Base-by-base conservation (phyloP, 306 rosid species). In the Ziziphus jujuba region DNA sequence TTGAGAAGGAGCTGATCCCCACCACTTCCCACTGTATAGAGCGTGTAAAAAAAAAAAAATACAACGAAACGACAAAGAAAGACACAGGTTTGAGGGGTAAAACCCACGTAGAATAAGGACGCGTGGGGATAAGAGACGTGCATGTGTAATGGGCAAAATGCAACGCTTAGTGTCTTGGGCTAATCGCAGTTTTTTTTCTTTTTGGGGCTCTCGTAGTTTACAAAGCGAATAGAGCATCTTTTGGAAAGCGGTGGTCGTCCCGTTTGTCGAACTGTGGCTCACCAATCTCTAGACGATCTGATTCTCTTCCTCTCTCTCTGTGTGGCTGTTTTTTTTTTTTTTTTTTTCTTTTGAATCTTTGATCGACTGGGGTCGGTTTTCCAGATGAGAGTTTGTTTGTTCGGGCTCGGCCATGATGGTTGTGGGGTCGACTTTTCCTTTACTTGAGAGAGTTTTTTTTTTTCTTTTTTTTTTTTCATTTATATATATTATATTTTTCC, bases 221-320 rank as follows among this genome's bases (percentile, higher is more conserved):
- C 84, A 79, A 85, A 83, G 78, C 70, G 72, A 80, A 73, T 7
- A 65, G 73, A 69, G 89, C 85, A 84, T 90, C 95, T 90, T 85
- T 90, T 90, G 93, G 81, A 89, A 85, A 90, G 95, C 85, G 87
- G 91, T 83, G 90, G 91, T 83, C 87, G 85, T 85, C 92, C 80
- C 75, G 80, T 81, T 84, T 84, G 89, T 86, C 87, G 76, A 81
- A 74, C 73, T 77, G 76, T 68, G 74, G 14, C 33, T 72, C 84
- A 76, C 70, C 84, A 80, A 80, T 80, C 84, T 80, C 84, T 67
- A 76, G 84, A 76, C 69, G 84, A 80, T 80, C 84, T 72, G 84
- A 59, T 48, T 63, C 66, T 63, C 69, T 75, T 76, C 70, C 58
- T 59, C 67, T 40, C 38, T 50, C 59, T 54, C 21, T n/a, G n/a